Evolutionary conservation across 169 alveolate species (phyloP), one percentile per base, ranked within the genome.

Genomic region (Babesia divergens): DNA sequence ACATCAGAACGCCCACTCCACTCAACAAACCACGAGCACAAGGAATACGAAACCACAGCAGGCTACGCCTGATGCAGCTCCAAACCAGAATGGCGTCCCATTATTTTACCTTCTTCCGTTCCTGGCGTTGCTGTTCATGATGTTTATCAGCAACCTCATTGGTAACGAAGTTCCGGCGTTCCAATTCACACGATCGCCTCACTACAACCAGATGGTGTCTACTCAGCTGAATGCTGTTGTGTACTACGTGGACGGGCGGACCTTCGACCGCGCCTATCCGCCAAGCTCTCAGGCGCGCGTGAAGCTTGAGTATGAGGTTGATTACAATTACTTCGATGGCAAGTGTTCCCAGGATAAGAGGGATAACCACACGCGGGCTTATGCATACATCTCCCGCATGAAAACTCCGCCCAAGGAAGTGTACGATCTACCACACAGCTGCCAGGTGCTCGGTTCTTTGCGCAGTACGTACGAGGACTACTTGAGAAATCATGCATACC

Each of bases 251-350:
- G 82, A 79, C 20, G 44, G 37, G 32, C 34, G 55, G 14, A 24
- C 42, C 16, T 79, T 79, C 54, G 83, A 67, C 28, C 53, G 37
- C 40, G 38, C 18, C 31, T 79, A 68, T 50, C 87, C 87, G 6
- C 43, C 34, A n/a, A 79, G 69, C 31, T 56, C 87, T 6, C 18
- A 26, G 16, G 70, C 46, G 9, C 35, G 87, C 37, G 24, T 79
- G n/a, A 37, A 51, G 43, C 14, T 79, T 6, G 87, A 79, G 54
- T 79, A 68, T 37, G 87, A 79, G 66, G 68, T 79, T 18, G 87
- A 79, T 56, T 79, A 68, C 60, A 34, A 24, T 49, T 79, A 55
- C 68, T 68, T 66, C 53, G 69, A 79, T n/a, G 5, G 29, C 65
- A 66, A 79, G 58, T 79, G 87, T 43, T 9, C 20, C 13, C 56